Evolutionary conservation across 164 flowering plant species (phyloP), one percentile per base, ranked within the genome.

Genomic region (Aristolochia fimbriata): DNA sequence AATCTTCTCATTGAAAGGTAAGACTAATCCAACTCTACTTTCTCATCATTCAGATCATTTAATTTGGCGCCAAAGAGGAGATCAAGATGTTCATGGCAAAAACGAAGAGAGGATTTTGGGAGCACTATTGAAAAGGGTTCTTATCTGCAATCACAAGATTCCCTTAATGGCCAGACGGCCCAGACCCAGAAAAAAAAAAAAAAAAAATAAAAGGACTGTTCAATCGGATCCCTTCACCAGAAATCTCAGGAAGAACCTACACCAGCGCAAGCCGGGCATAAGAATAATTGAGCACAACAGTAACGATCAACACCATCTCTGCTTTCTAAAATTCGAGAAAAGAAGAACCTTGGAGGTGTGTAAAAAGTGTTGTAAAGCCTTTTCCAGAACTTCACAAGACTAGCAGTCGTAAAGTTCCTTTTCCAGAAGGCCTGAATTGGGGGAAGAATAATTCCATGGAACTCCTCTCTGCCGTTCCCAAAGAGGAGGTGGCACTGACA

Each of bases 341-440:
- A 15, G n/a, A 27, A 33, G 43, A 51, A 33, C 54, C 16, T 25
- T 27, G 50, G 19, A 45, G 17, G 30, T 62, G 43, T 46, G 19
- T 30, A 55, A 55, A 45, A 27, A 27, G 5, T n/a, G 59, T 47
- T 55, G 60, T 13, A 55, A 63, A 59, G 47, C 27, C 53, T 55
- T 55, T 56, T 22, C 21, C 20, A 54, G 23, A 47, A 59, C 60
- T 23, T 58, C 17, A 21, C 16, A 25, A 55, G 43, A 37, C 43
- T 10, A 31, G 37, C 43, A 37, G 43, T 37, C 8, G 43, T 37
- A 63, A 55, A 46, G 51, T 46, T 53, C 33, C 59, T n/a, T 63
- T 63, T 63, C 47, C 43, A 55, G 14, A 47, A 15, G 30, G n/a
- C 30, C 30, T 27, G 30, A 27, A 27, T 27, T 60, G 37, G 15